Conservation (phyloP, 805 yeast species). For the Hanseniaspora vineae region DNA sequence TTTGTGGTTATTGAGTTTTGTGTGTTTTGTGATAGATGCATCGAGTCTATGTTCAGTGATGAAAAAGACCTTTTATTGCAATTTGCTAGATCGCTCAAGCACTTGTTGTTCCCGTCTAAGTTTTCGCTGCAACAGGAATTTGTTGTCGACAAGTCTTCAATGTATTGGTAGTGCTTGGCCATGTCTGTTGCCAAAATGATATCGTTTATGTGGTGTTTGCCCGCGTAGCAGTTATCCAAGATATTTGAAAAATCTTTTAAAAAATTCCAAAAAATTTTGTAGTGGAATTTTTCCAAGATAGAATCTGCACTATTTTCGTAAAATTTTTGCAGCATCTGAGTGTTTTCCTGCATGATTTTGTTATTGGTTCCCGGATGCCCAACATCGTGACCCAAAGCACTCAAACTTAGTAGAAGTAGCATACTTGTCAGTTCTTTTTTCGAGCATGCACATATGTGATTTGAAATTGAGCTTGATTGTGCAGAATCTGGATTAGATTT, state of each 20-base stretch:
- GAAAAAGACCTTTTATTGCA: too few species aligned
- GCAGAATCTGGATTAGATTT: too few species aligned
- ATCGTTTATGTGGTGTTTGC: constrained; percentile 1
- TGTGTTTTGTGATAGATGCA: constrained; percentile 3
- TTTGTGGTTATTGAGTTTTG: too few species aligned
- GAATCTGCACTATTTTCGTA: constrained; percentile 43
- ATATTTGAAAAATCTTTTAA: constrained; percentile 9
- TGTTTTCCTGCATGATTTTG: constrained; percentile 43
- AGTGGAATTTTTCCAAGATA: constrained; percentile 75
- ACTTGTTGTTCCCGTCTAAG: background rate
- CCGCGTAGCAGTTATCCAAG: constrained; percentile 10
- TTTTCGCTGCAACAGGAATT: background rate
- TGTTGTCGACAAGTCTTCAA: constrained; percentile 24
- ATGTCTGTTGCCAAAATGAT: constrained; percentile 77
- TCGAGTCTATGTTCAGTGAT: background rate
- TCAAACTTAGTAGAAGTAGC: constrained; percentile 55
- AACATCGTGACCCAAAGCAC: constrained; percentile 89
- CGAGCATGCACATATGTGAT: too few species aligned
- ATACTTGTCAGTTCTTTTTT: constrained; percentile 7
- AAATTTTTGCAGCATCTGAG: constrained; percentile 34
- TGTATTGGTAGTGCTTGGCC: constrained; percentile 66
- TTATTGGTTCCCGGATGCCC: constrained; percentile 97
- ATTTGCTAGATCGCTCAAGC: too few species aligned
- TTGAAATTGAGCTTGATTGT: too few species aligned
- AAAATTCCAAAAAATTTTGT: constrained; percentile 36